Evolutionary conservation across 176 grass and related monocot species (phyloP).

Genomic region (Rhipidocladum racemiflorum): DNA sequence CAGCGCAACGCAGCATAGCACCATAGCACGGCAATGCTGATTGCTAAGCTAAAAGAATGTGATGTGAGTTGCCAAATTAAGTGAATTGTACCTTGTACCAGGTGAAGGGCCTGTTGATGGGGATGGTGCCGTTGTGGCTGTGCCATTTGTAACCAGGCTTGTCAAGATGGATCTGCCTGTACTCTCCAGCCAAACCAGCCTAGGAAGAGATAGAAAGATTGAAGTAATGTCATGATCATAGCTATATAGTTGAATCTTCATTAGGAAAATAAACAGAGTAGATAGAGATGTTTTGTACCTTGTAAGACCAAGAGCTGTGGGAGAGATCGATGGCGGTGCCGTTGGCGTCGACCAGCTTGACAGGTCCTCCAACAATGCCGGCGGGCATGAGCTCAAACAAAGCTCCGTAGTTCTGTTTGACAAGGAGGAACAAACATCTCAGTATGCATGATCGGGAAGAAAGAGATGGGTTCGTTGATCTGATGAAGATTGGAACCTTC

Average conservation of each 20-base stretch:
- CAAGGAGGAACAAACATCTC: background rate
- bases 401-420: conserved; percentile 38
- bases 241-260: no score
- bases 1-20: no score
- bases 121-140: conserved; percentile 34
- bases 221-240: background rate
- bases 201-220: background rate
- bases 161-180: conserved; percentile 47
- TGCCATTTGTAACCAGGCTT: no score
- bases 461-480: background rate
- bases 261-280: background rate
- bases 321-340: conserved; percentile 43
- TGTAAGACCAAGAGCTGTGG: conserved; percentile 64
- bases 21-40: no score
- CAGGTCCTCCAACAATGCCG: conserved; percentile 25
- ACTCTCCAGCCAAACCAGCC: conserved; percentile 61
- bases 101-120: conserved; percentile 55
- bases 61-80: no score
- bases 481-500: conserved; percentile 37
- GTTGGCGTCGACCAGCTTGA: background rate
- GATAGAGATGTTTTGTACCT: conserved; percentile 23
- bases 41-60: no score
- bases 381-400: conserved; percentile 38
- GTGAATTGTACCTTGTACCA: conserved; percentile 53
- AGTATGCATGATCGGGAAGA: background rate